Evolutionary conservation across 495 filamentous ascomycete species (phyloP).

Genomic region (Xylaria palmicola): DNA sequence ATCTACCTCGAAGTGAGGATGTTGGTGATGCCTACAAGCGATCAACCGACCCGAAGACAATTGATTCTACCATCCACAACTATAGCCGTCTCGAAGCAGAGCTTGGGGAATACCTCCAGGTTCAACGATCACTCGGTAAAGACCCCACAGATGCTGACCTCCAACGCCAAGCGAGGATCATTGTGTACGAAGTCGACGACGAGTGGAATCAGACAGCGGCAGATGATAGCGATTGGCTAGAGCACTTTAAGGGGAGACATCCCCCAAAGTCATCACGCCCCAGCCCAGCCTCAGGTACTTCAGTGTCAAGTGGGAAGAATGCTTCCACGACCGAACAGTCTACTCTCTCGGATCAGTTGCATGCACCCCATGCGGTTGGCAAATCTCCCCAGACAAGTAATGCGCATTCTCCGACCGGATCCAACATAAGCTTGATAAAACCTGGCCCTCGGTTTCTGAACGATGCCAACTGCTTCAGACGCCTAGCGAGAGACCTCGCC

Average conservation of each 20-base stretch:
- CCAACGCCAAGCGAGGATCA: slow-evolving; percentile 60
- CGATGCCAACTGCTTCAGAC: slow-evolving; percentile 55
- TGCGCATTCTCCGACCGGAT: not conserved
- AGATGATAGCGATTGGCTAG: slow-evolving; percentile 63
- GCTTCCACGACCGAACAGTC: not conserved
- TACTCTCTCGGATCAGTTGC: slow-evolving; percentile 13
- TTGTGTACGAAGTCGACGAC: slow-evolving; percentile 66
- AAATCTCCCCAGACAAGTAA: slow-evolving; percentile 4
- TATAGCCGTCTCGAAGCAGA: slow-evolving; percentile 57
- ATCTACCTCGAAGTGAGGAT: slow-evolving; percentile 51
- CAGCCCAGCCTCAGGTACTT: slow-evolving; percentile 12
- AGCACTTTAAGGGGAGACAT: slow-evolving; percentile 44
- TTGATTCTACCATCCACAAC: slow-evolving; percentile 55
- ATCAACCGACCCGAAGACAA: slow-evolving; percentile 49
- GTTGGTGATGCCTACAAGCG: slow-evolving; percentile 41
- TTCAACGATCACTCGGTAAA: slow-evolving; percentile 48
- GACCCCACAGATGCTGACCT: slow-evolving; percentile 61
- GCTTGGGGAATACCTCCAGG: slow-evolving; percentile 55
- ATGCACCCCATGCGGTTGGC: slow-evolving; percentile 10
- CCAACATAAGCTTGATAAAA: slow-evolving; percentile 21
- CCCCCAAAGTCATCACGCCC: slow-evolving; percentile 1
- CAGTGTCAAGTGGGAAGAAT: slow-evolving; percentile 6
- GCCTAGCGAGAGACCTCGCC: slow-evolving; percentile 46
- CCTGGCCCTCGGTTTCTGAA: slow-evolving; percentile 42
- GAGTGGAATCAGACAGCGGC: slow-evolving; percentile 72